Percentiles rank a stretch among this genome's conserved stretches.
Conservation (phyloP, 345 rosid genomes). For the Zanthoxylum bungeanum region DNA sequence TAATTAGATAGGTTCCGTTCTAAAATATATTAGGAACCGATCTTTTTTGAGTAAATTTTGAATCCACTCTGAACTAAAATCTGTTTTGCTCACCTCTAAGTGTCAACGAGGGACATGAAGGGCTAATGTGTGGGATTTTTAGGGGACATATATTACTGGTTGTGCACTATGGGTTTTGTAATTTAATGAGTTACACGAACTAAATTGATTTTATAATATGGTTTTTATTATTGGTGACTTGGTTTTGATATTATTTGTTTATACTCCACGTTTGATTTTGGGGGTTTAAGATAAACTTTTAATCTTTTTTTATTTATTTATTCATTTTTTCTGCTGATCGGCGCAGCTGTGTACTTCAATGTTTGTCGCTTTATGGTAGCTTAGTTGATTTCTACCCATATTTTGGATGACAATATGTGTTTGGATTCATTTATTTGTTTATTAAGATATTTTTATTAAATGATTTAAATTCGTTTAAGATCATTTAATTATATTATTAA, state of each 20-base stretch:
- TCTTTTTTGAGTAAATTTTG: too few species aligned
- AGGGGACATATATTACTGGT: constrained; percentile 41
- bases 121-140: constrained; percentile 36
- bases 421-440: too few species aligned
- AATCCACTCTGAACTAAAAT: too few species aligned
- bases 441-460: too few species aligned
- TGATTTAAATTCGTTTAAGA: too few species aligned
- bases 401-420: too few species aligned
- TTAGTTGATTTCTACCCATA: background rate
- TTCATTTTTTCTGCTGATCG: constrained; percentile 59
- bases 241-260: background rate
- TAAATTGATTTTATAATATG: constrained; percentile 4
- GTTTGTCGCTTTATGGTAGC: constrained; percentile 43
- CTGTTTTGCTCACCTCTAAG: too few species aligned
- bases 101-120: constrained; percentile 41
- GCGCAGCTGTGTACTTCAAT: constrained; percentile 69
- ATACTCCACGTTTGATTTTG: constrained; percentile 19
- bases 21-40: too few species aligned
- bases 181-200: constrained; percentile 1
- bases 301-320: background rate
- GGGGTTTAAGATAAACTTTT: background rate
- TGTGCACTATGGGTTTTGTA: constrained; percentile 9
- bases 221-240: background rate
- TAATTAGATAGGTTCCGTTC: too few species aligned
- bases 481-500: too few species aligned